A percentile compares a stretch with the other conserved stretches of the same genome.
phyloP scores from a whole-genome alignment of 192 early-diverging fungal species.

The Podila epigama region DNA sequence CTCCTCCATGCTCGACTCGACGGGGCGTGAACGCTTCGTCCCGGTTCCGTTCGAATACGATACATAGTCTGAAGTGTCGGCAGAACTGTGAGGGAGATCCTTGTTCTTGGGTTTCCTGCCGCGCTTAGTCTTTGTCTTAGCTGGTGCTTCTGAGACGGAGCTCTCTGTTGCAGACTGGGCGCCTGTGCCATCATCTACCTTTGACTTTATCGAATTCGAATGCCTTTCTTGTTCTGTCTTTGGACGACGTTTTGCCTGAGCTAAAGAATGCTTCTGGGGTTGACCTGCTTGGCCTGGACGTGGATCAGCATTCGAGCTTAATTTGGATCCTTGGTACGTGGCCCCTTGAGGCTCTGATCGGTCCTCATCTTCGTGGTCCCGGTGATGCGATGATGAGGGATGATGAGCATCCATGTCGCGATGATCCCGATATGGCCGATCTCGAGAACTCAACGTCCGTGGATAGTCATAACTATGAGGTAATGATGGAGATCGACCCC shows the following conservation, averaged over 20 bases:
- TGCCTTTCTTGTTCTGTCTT: constrained; percentile 31
- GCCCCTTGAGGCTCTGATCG: background rate
- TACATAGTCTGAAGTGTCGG: background rate
- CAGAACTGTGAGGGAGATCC: background rate
- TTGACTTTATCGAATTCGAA: background rate
- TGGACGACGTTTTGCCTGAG: constrained; percentile 28
- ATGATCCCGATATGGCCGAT: background rate
- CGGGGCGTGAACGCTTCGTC: background rate
- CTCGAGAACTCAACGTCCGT: background rate
- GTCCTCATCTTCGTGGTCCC: background rate
- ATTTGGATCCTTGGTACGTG: no score
- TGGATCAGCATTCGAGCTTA: no score
- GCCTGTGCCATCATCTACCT: constrained; percentile 11
- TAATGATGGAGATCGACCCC: background rate
- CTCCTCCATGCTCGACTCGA: background rate
- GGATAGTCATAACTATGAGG: background rate
- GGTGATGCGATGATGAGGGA: background rate
- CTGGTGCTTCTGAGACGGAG: background rate
- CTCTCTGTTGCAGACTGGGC: background rate
- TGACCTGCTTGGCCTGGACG: constrained; percentile 1
- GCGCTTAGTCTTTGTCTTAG: constrained; percentile 32
- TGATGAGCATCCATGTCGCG: background rate
- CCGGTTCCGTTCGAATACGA: background rate
- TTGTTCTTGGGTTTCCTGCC: constrained; percentile 43
- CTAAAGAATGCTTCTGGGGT: background rate